Percentiles rank a stretch among this genome's conserved stretches.
Evolutionary conservation across 495 filamentous ascomycete genomes (phyloP).

Genomic region (Endocarpon pusillum): DNA sequence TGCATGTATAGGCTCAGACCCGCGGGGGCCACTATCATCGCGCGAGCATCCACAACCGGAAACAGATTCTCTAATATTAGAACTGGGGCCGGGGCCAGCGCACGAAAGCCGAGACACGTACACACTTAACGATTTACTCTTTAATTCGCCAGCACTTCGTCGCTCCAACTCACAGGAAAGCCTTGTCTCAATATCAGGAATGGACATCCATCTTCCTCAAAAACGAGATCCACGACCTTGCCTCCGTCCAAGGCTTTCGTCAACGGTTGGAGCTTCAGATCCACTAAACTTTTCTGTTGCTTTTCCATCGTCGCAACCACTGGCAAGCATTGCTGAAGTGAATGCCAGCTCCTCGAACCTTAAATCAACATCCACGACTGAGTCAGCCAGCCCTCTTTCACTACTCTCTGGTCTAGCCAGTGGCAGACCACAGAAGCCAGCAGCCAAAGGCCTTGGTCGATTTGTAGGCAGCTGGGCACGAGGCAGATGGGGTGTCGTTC

Average conservation of each 20-base stretch:
- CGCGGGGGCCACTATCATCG: not conserved
- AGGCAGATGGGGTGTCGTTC: slow-evolving; percentile 34
- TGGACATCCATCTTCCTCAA: slow-evolving; percentile 32
- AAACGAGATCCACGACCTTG: slow-evolving; percentile 16
- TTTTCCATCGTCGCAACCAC: not conserved
- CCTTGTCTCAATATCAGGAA: slow-evolving; percentile 30
- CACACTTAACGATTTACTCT: not conserved
- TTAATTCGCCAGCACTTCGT: not conserved
- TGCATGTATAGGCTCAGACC: too few relatives aligned
- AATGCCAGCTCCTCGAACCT: slow-evolving; percentile 4
- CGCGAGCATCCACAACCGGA: not conserved
- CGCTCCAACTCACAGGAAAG: slow-evolving; percentile 30
- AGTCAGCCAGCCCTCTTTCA: slow-evolving; percentile 8
- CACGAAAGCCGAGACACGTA: not conserved
- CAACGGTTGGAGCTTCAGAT: too few relatives aligned
- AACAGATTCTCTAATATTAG: too few relatives aligned
- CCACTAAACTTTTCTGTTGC: slow-evolving; percentile 7
- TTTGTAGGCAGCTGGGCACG: slow-evolving; percentile 39
- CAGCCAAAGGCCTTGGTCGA: slow-evolving; percentile 15
- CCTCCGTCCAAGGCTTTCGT: slow-evolving; percentile 25
- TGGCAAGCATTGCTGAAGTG: not conserved
- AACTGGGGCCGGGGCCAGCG: too few relatives aligned
- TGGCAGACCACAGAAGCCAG: not conserved
- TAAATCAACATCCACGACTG: slow-evolving; percentile 9
- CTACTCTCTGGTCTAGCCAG: not conserved